phyloP scores from a whole-genome alignment of 1,284 basidiomycete species.

The Cystobasidiaceae sp. region DNA sequence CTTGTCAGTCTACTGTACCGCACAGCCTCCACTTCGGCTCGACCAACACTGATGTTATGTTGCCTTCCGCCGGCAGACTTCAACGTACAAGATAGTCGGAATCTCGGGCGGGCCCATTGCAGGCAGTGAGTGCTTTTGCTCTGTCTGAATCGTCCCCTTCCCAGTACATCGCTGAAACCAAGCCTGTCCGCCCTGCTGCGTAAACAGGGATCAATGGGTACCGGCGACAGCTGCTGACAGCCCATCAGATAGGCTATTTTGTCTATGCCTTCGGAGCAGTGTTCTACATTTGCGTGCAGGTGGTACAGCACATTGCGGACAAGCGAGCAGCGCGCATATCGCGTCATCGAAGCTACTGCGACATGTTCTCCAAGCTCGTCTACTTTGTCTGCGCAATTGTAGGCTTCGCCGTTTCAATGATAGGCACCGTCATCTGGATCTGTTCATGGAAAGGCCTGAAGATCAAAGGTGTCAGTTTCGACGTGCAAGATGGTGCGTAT shows the following conservation, averaged over 20 bases:
- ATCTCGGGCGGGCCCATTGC: background rate
- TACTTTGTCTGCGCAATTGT: background rate
- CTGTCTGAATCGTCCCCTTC: background rate
- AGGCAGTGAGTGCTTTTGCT: background rate
- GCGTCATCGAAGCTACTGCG: background rate
- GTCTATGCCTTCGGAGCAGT: background rate
- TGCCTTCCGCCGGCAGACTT: too few relatives aligned
- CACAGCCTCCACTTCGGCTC: too few relatives aligned
- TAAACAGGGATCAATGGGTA: background rate
- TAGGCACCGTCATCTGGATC: background rate
- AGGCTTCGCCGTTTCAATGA: background rate
- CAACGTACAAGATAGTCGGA: slow-evolving; percentile 4
- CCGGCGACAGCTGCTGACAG: background rate
- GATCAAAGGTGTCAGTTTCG: background rate
- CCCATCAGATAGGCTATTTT: background rate
- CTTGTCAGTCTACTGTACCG: background rate
- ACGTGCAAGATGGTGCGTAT: background rate
- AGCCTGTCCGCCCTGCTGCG: background rate
- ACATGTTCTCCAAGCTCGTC: background rate
- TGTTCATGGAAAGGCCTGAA: background rate
- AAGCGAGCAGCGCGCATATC: background rate
- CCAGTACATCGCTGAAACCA: background rate
- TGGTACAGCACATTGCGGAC: background rate
- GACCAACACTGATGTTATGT: too few relatives aligned
- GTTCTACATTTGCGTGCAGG: background rate